Percentiles rank a stretch among this genome's conserved stretches.
phyloP scores from a whole-genome alignment of 805 yeast species.

The Priceomyces castillae region DNA sequence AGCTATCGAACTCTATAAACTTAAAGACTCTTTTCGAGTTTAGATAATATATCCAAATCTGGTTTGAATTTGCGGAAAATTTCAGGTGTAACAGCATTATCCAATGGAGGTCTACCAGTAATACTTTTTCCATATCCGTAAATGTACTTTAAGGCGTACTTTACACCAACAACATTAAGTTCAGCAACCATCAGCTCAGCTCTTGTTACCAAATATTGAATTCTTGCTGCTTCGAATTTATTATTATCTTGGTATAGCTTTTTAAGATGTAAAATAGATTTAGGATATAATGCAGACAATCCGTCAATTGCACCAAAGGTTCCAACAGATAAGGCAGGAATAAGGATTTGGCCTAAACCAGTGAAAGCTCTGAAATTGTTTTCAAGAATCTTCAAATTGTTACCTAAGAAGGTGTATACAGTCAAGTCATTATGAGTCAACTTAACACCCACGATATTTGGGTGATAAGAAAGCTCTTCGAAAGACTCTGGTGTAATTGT shows the following conservation, averaged over 20 bases:
- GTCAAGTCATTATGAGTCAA: slow-evolving; percentile 24
- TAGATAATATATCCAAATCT: slow-evolving; percentile 13
- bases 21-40: slow-evolving; percentile 12
- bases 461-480: slow-evolving; percentile 25
- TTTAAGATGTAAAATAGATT: slow-evolving; percentile 17
- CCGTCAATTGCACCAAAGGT: slow-evolving; percentile 24
- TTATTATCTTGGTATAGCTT: slow-evolving; percentile 15
- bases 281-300: slow-evolving; percentile 22
- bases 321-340: slow-evolving; percentile 24
- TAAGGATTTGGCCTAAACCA: slow-evolving; percentile 24
- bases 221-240: slow-evolving; percentile 16
- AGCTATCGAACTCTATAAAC: background rate
- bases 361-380: slow-evolving; percentile 23
- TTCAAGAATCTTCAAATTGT: slow-evolving; percentile 8
- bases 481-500: slow-evolving; percentile 21
- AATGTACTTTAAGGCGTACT: slow-evolving; percentile 17
- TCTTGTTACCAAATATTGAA: slow-evolving; percentile 18
- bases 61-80: slow-evolving; percentile 12
- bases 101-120: slow-evolving; percentile 32
- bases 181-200: slow-evolving; percentile 27
- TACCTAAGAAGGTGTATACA: slow-evolving; percentile 17
- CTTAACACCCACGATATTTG: slow-evolving; percentile 36
- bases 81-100: slow-evolving; percentile 8
- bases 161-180: slow-evolving; percentile 30
- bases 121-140: slow-evolving; percentile 24